Base-by-base conservation (phyloP, 73 alveolate species). In the Paramecium sexaurelia region DNA sequence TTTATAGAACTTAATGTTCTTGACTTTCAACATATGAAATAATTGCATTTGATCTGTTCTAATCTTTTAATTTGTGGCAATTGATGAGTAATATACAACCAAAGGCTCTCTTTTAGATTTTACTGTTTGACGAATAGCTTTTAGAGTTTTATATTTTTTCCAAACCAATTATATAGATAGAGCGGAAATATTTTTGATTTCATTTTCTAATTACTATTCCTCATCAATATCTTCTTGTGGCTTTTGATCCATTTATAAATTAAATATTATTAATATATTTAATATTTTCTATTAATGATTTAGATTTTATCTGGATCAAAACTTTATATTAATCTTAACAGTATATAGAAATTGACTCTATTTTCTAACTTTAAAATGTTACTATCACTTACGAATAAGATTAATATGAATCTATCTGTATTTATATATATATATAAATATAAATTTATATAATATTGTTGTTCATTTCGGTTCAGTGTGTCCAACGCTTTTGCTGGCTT, bases 401-500 rank as follows among this genome's bases (percentile, higher is more conserved):
- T 45, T 11, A 7, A 45, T 15, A 45, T 0, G 5, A 45, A 45
- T 45, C 26, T 7, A 45, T n/a, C n/a, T n/a, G n/a, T n/a, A n/a
- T n/a, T n/a, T n/a, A 35, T 35, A 35, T 35, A 35, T 35, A 35
- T 35, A 35, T 51, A 17, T 51, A 0, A 1, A 47, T 47, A 29
- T 17, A 17, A 51, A 51, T 51, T 22, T 15, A 3, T n/a, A 51
- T 51, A 51, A 17, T n/a, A 17, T 51, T 17, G 22, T 51, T 51
- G 67, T 51, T 51, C 67, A 51, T 51, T 17, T 51, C 17, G 67
- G 67, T 51, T 51, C 67, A 19, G 67, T 51, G 67, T 19, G 67
- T 51, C 67, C 67, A 51, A 51, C 67, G 32, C 67, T 51, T 51
- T 51, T 51, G 29, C 67, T 95, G 24, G 98, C 94, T 36, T 94